Evolutionary conservation across 345 rosid genomes (phyloP).

Genomic region (Eucalyptus marginata): DNA sequence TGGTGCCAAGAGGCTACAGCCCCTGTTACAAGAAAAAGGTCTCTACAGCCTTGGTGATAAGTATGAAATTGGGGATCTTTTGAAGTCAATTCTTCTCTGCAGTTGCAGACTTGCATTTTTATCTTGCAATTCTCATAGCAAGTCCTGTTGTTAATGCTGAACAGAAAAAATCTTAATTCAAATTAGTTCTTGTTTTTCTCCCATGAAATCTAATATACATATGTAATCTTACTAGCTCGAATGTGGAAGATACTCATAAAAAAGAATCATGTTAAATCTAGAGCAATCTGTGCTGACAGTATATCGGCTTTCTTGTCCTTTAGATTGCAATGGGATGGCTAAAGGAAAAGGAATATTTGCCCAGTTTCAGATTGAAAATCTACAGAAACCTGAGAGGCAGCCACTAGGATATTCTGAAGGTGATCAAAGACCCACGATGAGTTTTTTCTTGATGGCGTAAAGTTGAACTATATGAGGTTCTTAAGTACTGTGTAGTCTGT

Average conservation of each 20-base stretch:
- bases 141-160: not conserved
- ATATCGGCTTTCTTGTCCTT: not conserved
- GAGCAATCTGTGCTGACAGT: not conserved
- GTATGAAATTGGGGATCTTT: not conserved
- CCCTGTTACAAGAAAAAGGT: not conserved
- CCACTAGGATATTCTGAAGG: conserved; percentile 21
- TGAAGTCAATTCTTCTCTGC: not conserved
- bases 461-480: not conserved
- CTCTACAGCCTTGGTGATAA: not conserved
- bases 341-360: conserved; percentile 7
- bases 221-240: not conserved
- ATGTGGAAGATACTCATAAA: not conserved
- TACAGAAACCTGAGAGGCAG: conserved; percentile 12
- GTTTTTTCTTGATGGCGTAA: not conserved
- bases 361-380: conserved; percentile 4
- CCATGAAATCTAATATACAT: not conserved
- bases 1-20: not conserved
- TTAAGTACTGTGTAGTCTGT: not conserved
- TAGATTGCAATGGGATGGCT: conserved; percentile 13
- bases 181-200: not conserved
- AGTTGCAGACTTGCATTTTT: not conserved
- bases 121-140: not conserved
- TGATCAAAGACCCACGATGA: not conserved
- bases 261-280: not conserved
- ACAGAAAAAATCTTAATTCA: not conserved